Evolutionary conservation across 768 basidiomycete species (phyloP), one percentile per base, ranked within the genome.

Genomic region (Pulveroboletus ravenelii): DNA sequence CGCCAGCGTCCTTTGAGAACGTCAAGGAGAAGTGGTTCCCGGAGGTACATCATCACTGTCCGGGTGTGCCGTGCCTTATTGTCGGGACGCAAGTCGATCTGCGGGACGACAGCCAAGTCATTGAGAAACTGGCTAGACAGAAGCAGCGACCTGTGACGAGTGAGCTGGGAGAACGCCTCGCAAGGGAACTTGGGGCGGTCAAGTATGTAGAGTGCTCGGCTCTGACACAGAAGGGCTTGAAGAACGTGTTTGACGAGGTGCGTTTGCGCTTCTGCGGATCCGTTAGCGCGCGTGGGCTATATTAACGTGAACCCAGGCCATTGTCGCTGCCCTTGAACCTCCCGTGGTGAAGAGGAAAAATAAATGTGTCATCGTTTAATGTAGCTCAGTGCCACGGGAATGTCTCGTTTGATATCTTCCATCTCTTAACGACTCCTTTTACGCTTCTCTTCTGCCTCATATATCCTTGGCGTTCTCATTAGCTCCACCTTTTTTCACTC

Each of bases 11-110:
- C 42, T 99, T 97, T 67, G 96, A 99, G 73, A 98, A 99, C 87
- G 95, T 99, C 64, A 98, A 96, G 81, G 96, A 99, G 75, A 99
- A 99, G 71, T 99, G 96, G 96, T 96, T 98, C 81, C 96, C 96
- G 6, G 96, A 99, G 76, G 95, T 99, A 47, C 94, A 94, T 69
- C 96, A 98, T 69, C 96, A 99, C 67, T 99, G 96, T 78, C 96
- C 96, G 14, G 95, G 96, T 44, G 95, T 97, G 51, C 94, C 95
- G 59, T 97, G 95, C 80, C 84, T 99, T 64, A 97, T 99, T 65
- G 95, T 99, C 50, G 96, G 96, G 58, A 99, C 96, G 42, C 96
- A 99, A 75, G 79, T 96, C 66, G 96, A 99, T 80, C 71, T 99
- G 72, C 80, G 95, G 68, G 94, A 97, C 63, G 96, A 99, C 65